These are phyloP conservation scores for Wickerhamiella azyma DNA, from an alignment of 805 yeast species.

Conservation along the genomic window DNA sequence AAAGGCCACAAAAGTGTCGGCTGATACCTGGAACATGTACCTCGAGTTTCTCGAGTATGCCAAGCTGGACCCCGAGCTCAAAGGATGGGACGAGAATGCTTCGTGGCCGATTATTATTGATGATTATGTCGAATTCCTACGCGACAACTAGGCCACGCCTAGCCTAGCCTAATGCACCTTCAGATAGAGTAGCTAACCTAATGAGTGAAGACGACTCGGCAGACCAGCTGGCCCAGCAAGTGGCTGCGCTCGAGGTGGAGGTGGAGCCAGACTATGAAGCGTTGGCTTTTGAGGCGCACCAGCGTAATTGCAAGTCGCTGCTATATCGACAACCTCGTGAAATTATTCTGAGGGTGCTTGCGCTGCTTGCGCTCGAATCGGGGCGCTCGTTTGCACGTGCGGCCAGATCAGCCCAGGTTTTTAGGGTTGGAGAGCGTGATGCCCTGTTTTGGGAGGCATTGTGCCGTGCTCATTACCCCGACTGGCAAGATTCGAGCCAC, in stretches of 20 bases:
- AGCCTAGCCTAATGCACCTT: no score
- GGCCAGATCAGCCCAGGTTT: conserved; percentile 13
- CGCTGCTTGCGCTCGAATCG: conserved; percentile 15
- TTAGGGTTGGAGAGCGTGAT: conserved; percentile 14
- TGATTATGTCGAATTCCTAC: conserved; percentile 48
- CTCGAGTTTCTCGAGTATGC: conserved; percentile 43
- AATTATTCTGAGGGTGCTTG: conserved; percentile 20
- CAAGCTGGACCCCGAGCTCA: conserved; percentile 38
- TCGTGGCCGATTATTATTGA: conserved; percentile 92
- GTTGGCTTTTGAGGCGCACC: conserved; percentile 58
- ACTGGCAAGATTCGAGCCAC: conserved; percentile 8
- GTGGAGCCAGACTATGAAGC: conserved; percentile 43
- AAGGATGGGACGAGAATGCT: conserved; percentile 57
- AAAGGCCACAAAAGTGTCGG: conserved; percentile 35
- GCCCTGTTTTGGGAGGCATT: conserved; percentile 21
- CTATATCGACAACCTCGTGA: conserved; percentile 19
- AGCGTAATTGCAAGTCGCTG: conserved; percentile 30
- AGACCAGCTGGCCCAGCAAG: background rate
- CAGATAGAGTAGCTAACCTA: background rate
- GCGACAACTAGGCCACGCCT: no score
- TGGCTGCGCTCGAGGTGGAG: background rate
- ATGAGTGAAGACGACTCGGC: background rate
- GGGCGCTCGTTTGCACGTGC: conserved; percentile 13
- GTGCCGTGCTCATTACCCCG: conserved; percentile 14
- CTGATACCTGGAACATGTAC: conserved; percentile 80